These are phyloP conservation scores for Clathrus columnatus DNA, from an alignment of 768 basidiomycete species.

Conservation along the genomic window DNA sequence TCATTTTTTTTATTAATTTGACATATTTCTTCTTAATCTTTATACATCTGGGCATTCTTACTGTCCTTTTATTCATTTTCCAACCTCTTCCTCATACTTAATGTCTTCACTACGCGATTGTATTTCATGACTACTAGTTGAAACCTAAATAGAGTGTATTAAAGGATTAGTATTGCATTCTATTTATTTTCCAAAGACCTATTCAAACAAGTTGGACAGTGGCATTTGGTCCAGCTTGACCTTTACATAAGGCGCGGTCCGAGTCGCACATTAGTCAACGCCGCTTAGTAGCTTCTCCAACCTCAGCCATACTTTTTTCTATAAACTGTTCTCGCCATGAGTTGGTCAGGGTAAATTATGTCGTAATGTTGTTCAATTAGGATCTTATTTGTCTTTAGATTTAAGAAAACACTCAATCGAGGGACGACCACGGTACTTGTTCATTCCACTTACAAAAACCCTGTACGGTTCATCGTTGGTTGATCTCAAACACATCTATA, in stretches of 20 bases:
- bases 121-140: background rate
- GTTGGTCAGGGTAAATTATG: conserved; percentile 44
- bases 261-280: too few species aligned
- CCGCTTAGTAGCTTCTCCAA: too few species aligned
- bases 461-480: conserved; percentile 11
- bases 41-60: background rate
- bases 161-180: background rate
- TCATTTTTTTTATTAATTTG: background rate
- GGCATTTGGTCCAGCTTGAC: too few species aligned
- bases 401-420: conserved; percentile 90
- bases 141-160: background rate
- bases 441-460: conserved; percentile 9
- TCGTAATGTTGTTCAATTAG: background rate
- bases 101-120: conserved; percentile 6
- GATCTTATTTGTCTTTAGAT: conserved; percentile 35
- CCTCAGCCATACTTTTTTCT: background rate
- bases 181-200: too few species aligned
- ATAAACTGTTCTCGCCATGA: conserved; percentile 27
- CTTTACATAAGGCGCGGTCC: too few species aligned
- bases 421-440: conserved; percentile 75
- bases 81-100: background rate
- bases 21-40: background rate
- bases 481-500: conserved; percentile 23
- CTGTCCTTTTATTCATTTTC: background rate
- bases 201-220: too few species aligned